These are phyloP conservation scores for Pichia cactophila DNA, from an alignment of 1,139 yeast genomes.

Conservation along the genomic window DNA sequence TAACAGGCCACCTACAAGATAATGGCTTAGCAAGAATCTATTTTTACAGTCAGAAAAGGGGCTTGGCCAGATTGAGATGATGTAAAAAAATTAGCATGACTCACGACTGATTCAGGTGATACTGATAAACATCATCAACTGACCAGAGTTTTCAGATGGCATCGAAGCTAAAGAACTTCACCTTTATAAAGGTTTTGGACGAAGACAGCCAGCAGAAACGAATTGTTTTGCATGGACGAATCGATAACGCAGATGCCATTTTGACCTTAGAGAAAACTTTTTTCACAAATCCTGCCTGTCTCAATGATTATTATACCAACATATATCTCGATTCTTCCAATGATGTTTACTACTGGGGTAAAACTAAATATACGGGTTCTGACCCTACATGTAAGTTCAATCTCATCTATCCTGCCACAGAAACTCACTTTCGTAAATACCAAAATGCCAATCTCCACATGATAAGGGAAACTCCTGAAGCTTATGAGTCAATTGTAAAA, in stretches of 20 bases:
- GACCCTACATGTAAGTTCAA: conserved; percentile 66
- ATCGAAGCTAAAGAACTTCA: background rate
- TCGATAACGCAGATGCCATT: conserved; percentile 57
- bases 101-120: too few relatives aligned
- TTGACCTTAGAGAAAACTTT: conserved; percentile 66
- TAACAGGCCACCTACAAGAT: background rate
- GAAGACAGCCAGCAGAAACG: conserved; percentile 61
- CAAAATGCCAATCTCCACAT: conserved; percentile 49
- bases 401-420: conserved; percentile 84
- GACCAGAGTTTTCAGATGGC: background rate
- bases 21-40: too few relatives aligned
- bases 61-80: too few relatives aligned
- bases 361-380: conserved; percentile 42
- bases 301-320: conserved; percentile 28
- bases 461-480: conserved; percentile 73
- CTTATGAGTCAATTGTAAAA: conserved; percentile 51
- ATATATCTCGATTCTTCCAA: conserved; percentile 51
- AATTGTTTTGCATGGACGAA: conserved; percentile 57
- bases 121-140: too few relatives aligned
- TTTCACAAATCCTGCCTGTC: conserved; percentile 44
- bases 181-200: conserved; percentile 30
- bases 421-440: conserved; percentile 73
- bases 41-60: too few relatives aligned
- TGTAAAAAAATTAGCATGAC: too few relatives aligned
- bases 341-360: conserved; percentile 82